Evolutionary conservation across 345 rosid species (phyloP), one percentile per base, ranked within the genome.

Genomic region (Geranium brycei): DNA sequence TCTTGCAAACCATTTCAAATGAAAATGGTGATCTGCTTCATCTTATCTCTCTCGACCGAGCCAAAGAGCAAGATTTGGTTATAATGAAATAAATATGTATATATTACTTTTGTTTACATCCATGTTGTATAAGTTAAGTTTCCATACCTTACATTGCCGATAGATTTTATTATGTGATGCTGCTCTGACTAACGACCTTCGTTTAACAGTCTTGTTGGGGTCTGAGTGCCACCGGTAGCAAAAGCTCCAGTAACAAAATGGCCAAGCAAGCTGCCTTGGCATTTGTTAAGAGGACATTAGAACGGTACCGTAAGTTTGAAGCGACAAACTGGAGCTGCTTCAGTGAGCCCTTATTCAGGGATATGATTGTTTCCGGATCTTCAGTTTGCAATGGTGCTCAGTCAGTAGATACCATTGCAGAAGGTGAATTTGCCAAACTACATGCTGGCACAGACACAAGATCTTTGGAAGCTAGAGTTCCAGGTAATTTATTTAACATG

Each of bases 201-300:
- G 10, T 66, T 68, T 73, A 19, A 51, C 71, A 93, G 99, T 77
- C 82, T 69, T 86, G 82, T 68, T 64, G 92, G 69, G 87, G 87
- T 69, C 83, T 81, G 62, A 80, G 68, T 68, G 66, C 83, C 17
- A 66, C 83, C 58, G 81, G 83, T 77, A 86, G 91, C 75, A 93
- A 88, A 83, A 81, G 85, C 74, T 82, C 95, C 67, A 77, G 74
- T 74, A 86, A 71, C 81, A 93, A 87, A 79, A 73, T 82, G 78
- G 87, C 91, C 64, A 91, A 84, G 80, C 96, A 91, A 69, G 87
- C 97, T 72, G 88, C 96, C 19, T 67, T 81, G 58, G 83, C 92
- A 66, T 84, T 88, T 72, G 85, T 87, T 64, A 93, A 80, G 71
- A 81, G 84, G 60, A 87, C 96, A 7, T 77, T 93, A 66, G 87